Evolutionary conservation across 2,329 filamentous ascomycete species (phyloP), one percentile per base, ranked within the genome.

Genomic region (Trichoderma sp.): DNA sequence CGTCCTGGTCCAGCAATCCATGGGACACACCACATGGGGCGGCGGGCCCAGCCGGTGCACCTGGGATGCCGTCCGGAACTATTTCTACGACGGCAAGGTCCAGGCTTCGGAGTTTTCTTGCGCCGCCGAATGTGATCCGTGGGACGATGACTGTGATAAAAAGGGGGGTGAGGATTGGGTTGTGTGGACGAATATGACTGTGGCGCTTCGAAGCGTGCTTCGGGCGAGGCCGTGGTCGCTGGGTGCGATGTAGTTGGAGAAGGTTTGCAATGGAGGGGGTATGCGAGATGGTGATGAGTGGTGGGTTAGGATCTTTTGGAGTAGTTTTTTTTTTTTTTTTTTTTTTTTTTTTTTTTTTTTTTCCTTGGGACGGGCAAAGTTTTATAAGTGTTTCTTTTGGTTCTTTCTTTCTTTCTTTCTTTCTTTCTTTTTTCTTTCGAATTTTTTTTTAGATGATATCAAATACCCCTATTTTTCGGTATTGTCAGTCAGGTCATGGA

Each of bases 21-120:
- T 72, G 27, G 74, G 74, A 0, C 74, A 76, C 32, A 69, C 66
- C 25, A 60, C 70, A 2, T 4, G 66, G 4, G 5, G 29, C 1
- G 15, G 65, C 1, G 68, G 67, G 1, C 70, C 67, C 12, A 75
- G 74, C 37, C 48, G 48, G 53, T 64, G 74, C 22, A 71, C 67
- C 8, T 71, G 54, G 60, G 15, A 54, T 32, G 57, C 73, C 34
- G 70, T 73, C 9, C 56, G 67, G 1, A 48, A 67, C 0, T 75
- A 75, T 29, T 64, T 75, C 1, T 67, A 70, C 7, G 66, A 54
- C 10, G 74, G 74, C 6, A 65, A 45, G 27, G 64, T 75, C 13
- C 74, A 72, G 3, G 32, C 52, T 17, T 60, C 56, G 9, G 73
- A 73, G 19, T 67, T 50, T 0, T 48, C 64, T 1, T 76, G 74